A percentile compares a stretch with the other conserved stretches of the same genome.
Conservation (phyloP, 495 filamentous ascomycete species). For the Trichocladium uniseriatum region DNA sequence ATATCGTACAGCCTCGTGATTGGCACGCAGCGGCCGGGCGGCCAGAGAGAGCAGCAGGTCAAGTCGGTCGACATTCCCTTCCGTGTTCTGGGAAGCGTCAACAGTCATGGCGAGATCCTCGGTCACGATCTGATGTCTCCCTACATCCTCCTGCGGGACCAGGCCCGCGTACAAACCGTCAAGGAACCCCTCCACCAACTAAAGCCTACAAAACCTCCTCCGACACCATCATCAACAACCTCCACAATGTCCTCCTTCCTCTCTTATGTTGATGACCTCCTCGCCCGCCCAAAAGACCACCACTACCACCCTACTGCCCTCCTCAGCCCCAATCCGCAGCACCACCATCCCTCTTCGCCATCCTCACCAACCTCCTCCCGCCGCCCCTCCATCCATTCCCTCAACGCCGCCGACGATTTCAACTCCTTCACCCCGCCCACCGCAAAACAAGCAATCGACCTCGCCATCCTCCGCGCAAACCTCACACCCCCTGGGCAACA, state of each 20-base stretch:
- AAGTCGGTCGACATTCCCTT: conserved; percentile 91
- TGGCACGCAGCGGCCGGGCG: conserved; percentile 80
- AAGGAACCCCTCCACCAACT: conserved; percentile 22
- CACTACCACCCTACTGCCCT: conserved; percentile 38
- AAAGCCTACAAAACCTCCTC: conserved; percentile 10
- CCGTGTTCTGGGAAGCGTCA: conserved; percentile 84
- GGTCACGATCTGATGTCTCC: conserved; percentile 88
- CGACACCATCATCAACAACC: conserved; percentile 7
- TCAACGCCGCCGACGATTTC: conserved; percentile 16
- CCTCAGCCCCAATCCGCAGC: conserved; percentile 56
- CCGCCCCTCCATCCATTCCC: conserved; percentile 38
- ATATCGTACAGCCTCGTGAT: conserved; percentile 86
- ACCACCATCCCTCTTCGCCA: conserved; percentile 38
- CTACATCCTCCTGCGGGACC: conserved; percentile 80
- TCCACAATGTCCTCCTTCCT: conserved; percentile 55
- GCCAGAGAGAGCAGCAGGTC: conserved; percentile 67
- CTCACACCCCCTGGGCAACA: conserved; percentile 47
- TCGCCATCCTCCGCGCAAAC: conserved; percentile 77
- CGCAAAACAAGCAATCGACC: conserved; percentile 79
- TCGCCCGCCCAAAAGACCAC: conserved; percentile 48
- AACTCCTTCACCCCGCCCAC: conserved; percentile 30
- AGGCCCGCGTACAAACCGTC: conserved; percentile 54
- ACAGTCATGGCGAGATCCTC: conserved; percentile 52
- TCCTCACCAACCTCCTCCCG: conserved; percentile 49
- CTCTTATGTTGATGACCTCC: conserved; percentile 69